Conservation (phyloP, 495 filamentous ascomycete genomes). For the Tuber magnatum region DNA sequence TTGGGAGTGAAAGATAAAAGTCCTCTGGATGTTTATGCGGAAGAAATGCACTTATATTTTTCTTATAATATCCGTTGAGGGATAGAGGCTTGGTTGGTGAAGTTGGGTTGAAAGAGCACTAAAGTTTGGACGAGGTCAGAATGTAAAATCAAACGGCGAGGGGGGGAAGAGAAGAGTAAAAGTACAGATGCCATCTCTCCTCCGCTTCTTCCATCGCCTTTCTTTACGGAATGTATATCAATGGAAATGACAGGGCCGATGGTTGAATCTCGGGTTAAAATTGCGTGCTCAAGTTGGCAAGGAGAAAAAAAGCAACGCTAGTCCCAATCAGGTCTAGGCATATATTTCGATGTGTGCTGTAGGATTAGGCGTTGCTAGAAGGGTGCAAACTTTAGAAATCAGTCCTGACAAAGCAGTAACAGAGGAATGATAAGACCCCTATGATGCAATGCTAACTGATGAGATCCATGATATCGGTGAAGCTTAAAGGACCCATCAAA, state of each 20-base stretch:
- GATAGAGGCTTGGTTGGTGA: conserved; percentile 10
- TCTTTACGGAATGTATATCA: conserved; percentile 17
- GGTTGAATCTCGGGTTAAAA: conserved; percentile 31
- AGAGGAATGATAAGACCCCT: conserved; percentile 10
- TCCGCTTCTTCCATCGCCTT: conserved; percentile 16
- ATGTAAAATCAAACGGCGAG: conserved; percentile 17
- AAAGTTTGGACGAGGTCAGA: conserved; percentile 23
- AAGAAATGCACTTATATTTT: conserved; percentile 10
- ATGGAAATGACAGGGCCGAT: conserved; percentile 35
- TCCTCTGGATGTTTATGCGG: conserved; percentile 10
- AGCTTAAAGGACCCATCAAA: neutral
- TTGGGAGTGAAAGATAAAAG: neutral
- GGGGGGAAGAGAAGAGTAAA: conserved; percentile 14
- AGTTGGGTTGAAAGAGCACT: conserved; percentile 11
- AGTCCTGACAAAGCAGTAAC: conserved; percentile 2
- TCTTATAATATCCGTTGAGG: conserved; percentile 5
- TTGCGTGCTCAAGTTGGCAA: conserved; percentile 36
- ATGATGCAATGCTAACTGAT: conserved; percentile 22
- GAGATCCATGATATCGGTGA: conserved; percentile 28
- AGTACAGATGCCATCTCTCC: conserved; percentile 18
- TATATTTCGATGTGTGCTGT: conserved; percentile 1
- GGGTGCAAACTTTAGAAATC: conserved; percentile 15
- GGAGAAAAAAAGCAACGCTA: conserved; percentile 21
- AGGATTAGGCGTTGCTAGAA: conserved; percentile 17
- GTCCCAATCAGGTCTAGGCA: conserved; percentile 22